phyloP scores from a whole-genome alignment of 257 asterid genomes.

The Solanum pimpinellifolium region DNA sequence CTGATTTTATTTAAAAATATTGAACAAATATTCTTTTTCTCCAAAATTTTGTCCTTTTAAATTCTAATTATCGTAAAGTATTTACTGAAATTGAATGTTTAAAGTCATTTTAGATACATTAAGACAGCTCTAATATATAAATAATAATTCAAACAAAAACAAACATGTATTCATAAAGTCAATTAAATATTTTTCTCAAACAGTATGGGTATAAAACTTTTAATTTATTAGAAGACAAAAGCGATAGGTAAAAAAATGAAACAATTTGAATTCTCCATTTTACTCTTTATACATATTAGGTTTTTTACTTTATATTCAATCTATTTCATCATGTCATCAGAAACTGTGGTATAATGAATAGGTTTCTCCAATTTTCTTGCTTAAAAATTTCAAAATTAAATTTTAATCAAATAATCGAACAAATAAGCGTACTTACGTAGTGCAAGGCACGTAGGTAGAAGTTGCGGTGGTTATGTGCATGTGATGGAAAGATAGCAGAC shows the following conservation, averaged over 20 bases:
- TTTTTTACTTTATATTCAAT: not conserved
- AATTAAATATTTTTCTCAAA: not conserved
- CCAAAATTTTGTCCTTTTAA: not conserved
- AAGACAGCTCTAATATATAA: too few species aligned
- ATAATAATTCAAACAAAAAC: too few species aligned
- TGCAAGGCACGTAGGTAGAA: constrained; percentile 10
- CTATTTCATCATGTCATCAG: not conserved
- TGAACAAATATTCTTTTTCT: not conserved
- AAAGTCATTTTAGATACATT: not conserved
- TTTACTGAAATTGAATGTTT: not conserved
- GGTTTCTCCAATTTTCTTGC: fast-evolving
- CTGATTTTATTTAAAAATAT: not conserved
- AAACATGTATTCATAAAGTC: not conserved
- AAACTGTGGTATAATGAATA: too few species aligned
- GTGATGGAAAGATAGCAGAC: not conserved
- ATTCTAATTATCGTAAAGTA: not conserved
- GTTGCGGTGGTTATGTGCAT: constrained; percentile 9
- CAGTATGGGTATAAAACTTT: not conserved
- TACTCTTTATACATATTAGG: not conserved
- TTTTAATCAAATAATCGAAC: too few species aligned
- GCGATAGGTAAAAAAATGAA: too few species aligned
- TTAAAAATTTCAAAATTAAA: fast-evolving
- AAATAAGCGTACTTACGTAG: not conserved
- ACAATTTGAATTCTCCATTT: too few species aligned
- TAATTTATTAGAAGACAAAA: too few species aligned